Evolutionary conservation across 352 stramenopile species (phyloP).

Genomic region (Globisporangium okanoganense): DNA sequence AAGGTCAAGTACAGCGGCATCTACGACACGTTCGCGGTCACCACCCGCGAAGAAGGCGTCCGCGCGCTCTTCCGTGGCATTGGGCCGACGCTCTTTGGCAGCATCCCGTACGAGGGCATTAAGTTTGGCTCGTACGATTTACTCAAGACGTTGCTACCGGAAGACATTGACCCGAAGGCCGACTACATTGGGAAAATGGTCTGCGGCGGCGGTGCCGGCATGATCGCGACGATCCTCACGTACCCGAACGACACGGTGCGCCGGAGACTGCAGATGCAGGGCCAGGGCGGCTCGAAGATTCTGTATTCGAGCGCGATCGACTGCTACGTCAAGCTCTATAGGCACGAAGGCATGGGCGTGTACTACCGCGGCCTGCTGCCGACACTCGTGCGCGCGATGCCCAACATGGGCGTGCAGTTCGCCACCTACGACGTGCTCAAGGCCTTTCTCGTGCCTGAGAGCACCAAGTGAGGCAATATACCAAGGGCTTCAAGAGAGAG

Average conservation of each 20-base stretch:
- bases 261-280: conserved; percentile 84
- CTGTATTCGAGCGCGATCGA: conserved; percentile 74
- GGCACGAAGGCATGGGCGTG: conserved; percentile 56
- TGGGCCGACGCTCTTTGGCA: conserved; percentile 61
- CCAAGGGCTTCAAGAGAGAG: neutral
- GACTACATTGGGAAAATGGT: conserved; percentile 67
- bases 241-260: conserved; percentile 89
- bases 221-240: conserved; percentile 83
- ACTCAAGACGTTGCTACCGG: conserved; percentile 45
- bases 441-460: conserved; percentile 22
- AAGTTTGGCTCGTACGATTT: conserved; percentile 82
- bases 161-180: conserved; percentile 54
- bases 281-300: conserved; percentile 44
- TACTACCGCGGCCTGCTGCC: conserved; percentile 76
- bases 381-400: conserved; percentile 80
- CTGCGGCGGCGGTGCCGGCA: conserved; percentile 71
- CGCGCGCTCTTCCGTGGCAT: conserved; percentile 67
- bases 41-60: conserved; percentile 64
- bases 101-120: conserved; percentile 78
- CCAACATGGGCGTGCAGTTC: conserved; percentile 88
- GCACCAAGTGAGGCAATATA: conserved; percentile 2
- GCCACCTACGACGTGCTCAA: conserved; percentile 83
- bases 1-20: conserved; percentile 74
- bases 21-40: conserved; percentile 58
- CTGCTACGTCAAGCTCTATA: conserved; percentile 69